Conservation (phyloP, 352 stramenopile genomes). For the Phytophthora tentaculata region DNA sequence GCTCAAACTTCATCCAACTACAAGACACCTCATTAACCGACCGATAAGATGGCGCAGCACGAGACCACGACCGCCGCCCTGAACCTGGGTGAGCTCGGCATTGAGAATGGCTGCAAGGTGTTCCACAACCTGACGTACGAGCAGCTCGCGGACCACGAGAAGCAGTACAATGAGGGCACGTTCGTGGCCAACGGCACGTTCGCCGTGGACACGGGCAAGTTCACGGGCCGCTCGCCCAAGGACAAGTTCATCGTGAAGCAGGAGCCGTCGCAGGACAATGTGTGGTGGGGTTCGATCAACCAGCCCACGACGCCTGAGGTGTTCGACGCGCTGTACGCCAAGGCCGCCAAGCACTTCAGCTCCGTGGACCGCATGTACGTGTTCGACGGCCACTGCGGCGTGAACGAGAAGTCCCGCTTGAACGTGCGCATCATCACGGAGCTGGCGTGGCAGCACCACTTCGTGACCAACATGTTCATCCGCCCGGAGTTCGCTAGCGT, state of each 20-base stretch:
- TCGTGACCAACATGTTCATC: slow-evolving; percentile 98
- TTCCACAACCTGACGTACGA: slow-evolving; percentile 97
- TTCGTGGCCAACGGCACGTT: slow-evolving; percentile 94
- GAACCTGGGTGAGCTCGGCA: slow-evolving; percentile 87
- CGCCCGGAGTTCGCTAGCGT: slow-evolving; percentile 82
- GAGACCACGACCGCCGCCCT: slow-evolving; percentile 63
- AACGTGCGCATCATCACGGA: slow-evolving; percentile 98
- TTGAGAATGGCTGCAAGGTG: slow-evolving; percentile 90
- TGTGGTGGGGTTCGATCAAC: slow-evolving; percentile 98
- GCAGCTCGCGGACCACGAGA: slow-evolving; percentile 95
- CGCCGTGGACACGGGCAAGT: slow-evolving; percentile 98
- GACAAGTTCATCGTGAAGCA: slow-evolving; percentile 99
- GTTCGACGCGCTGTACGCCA: slow-evolving; percentile 96
- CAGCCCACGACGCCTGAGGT: slow-evolving; percentile 93
- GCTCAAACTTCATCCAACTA: slow-evolving; percentile 2
- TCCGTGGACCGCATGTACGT: slow-evolving; percentile 94
- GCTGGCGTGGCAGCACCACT: slow-evolving; percentile 98
- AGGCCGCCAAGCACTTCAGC: slow-evolving; percentile 94
- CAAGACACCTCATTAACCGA: background rate
- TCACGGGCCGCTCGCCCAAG: slow-evolving; percentile 98
- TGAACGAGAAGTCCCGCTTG: slow-evolving; percentile 91
- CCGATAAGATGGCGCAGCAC: slow-evolving; percentile 51
- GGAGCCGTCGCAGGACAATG: slow-evolving; percentile 90
- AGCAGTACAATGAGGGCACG: slow-evolving; percentile 92
- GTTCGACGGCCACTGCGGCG: slow-evolving; percentile 96